Percentiles rank a stretch among this genome's conserved stretches.
Evolutionary conservation across 768 basidiomycete genomes (phyloP).

Genomic region (Trametes punicea): DNA sequence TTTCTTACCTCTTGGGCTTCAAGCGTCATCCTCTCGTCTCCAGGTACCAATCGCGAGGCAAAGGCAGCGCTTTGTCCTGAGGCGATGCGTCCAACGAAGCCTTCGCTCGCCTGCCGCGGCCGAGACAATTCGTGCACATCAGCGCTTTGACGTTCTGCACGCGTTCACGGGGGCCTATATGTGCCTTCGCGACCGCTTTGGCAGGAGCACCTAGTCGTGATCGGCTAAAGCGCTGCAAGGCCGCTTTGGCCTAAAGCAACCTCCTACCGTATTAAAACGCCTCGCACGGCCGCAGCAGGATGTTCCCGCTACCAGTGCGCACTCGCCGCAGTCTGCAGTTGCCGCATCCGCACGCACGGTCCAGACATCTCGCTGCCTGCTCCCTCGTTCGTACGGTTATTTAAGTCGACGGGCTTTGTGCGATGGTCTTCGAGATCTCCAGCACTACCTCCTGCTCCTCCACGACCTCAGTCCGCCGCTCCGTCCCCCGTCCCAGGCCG

Average conservation of each 20-base stretch:
- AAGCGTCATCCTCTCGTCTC: background rate
- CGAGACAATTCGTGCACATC: constrained; percentile 3
- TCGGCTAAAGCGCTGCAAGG: constrained; percentile 2
- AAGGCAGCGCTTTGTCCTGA: constrained; percentile 4
- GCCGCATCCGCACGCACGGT: background rate
- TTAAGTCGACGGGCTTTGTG: background rate
- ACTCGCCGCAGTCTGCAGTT: constrained; percentile 13
- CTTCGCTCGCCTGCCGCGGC: too few relatives aligned
- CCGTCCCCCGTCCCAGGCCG: background rate
- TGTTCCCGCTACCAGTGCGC: background rate
- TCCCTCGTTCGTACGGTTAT: background rate
- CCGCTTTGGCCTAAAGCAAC: constrained; percentile 12
- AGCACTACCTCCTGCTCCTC: background rate
- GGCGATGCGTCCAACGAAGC: background rate
- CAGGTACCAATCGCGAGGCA: constrained; percentile 6
- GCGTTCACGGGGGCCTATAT: background rate
- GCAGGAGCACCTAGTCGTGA: background rate
- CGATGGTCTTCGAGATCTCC: background rate
- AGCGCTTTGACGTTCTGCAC: constrained; percentile 1
- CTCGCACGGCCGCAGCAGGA: background rate
- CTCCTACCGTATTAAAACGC: too few relatives aligned
- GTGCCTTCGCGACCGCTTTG: constrained; percentile 12
- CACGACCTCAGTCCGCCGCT: background rate
- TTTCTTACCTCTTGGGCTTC: background rate
- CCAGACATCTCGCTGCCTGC: background rate